Evolutionary conservation across 208 protist species (phyloP).

Genomic region (Trichomonas vaginalis): DNA sequence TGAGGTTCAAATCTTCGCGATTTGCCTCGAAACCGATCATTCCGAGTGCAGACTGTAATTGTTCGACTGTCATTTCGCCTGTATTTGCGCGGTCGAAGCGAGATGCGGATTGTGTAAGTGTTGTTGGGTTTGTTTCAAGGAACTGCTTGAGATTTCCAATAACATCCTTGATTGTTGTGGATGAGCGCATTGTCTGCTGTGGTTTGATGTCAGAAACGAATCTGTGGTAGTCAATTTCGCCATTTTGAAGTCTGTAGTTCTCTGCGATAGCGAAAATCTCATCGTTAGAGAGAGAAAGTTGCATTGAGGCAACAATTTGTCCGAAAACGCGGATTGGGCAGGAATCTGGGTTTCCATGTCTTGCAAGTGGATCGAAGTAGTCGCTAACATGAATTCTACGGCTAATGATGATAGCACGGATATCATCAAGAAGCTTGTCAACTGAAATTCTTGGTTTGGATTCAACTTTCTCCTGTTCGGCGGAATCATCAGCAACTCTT

Average conservation of each 20-base stretch:
- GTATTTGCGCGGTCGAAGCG: neutral
- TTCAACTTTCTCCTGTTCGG: neutral
- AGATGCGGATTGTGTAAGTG: neutral
- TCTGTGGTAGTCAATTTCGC: neutral
- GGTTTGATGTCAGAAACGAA: neutral
- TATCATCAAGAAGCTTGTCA: neutral
- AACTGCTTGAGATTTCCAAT: neutral
- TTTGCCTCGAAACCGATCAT: neutral
- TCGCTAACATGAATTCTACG: neutral
- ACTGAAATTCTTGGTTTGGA: neutral
- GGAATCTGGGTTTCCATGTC: neutral
- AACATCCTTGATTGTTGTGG: neutral
- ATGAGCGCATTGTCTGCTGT: no score
- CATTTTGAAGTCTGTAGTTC: neutral
- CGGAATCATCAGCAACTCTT: neutral
- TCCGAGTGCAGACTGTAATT: neutral
- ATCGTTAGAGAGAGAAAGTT: neutral
- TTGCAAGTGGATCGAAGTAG: neutral
- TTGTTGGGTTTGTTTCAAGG: neutral
- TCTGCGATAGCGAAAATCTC: neutral
- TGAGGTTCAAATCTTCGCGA: neutral
- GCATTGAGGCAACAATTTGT: neutral
- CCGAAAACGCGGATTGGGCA: neutral
- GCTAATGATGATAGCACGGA: neutral
- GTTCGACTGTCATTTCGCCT: neutral